A percentile compares a stretch with the other conserved stretches of the same genome.
These are phyloP conservation scores for Lodderomyces theae DNA, from an alignment of 1,139 yeast genomes.

Conservation along the genomic window DNA sequence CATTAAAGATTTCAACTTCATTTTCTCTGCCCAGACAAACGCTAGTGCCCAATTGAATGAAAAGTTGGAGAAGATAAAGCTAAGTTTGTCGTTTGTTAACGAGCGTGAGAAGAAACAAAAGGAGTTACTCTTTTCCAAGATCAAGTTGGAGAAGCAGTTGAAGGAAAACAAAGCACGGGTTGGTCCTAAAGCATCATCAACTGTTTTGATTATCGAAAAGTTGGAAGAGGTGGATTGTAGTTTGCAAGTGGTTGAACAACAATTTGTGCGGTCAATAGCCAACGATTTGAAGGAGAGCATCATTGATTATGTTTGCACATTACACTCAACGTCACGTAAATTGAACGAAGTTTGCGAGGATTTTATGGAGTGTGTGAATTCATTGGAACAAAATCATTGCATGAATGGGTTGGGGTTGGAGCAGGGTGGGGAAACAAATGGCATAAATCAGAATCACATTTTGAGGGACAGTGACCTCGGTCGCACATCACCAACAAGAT, in stretches of 20 bases:
- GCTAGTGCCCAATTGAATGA: constrained; percentile 32
- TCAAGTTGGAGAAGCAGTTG: constrained; percentile 32
- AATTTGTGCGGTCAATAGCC: constrained; percentile 46
- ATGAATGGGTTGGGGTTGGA: constrained; percentile 1
- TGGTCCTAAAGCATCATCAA: constrained; percentile 43
- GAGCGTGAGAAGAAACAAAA: constrained; percentile 50
- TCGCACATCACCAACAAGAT: constrained; percentile 13
- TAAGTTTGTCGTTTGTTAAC: constrained; percentile 43
- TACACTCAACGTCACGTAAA: constrained; percentile 32
- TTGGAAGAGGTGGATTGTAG: constrained; percentile 50
- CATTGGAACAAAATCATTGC: constrained; percentile 2
- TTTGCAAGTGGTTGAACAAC: constrained; percentile 49
- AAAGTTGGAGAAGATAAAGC: constrained; percentile 39
- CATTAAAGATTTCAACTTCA: constrained; percentile 38
- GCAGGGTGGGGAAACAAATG: constrained; percentile 1
- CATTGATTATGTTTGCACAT: constrained; percentile 37
- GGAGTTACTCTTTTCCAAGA: constrained; percentile 32
- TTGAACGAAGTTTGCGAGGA: constrained; percentile 31
- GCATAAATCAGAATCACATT: neutral
- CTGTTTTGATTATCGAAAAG: constrained; percentile 42
- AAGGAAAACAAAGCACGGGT: constrained; percentile 41
- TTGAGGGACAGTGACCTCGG: constrained; percentile 9
- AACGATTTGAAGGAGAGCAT: constrained; percentile 44
- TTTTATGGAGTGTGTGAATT: constrained; percentile 19
- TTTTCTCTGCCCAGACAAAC: constrained; percentile 35